Evolutionary conservation across 306 rosid species (phyloP), one percentile per base, ranked within the genome.

Genomic region (Castanospermum australe): DNA sequence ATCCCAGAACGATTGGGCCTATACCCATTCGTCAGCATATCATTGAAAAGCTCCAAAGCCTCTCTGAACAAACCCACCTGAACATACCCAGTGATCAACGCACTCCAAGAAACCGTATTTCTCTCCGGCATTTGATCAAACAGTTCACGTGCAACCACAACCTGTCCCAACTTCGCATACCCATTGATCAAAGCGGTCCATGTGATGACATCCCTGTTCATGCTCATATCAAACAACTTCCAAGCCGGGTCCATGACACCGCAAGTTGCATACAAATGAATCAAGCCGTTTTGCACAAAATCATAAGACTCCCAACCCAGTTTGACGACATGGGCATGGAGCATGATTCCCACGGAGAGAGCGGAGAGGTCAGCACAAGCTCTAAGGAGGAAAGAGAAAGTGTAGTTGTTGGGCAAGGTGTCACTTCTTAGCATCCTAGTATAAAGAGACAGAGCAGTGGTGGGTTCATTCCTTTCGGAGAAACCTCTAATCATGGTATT

Each of bases 101-200:
- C 75, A 66, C 88, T 87, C 90, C 90, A 87, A 20, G 86, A 87
- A 71, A 87, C 77, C 0, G 73, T n/a, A 60, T 87, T 84, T 83
- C 79, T 84, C n/a, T 56, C 80, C 8, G 87, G 81, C 86, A 87
- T 87, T 79, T 52, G 51, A 66, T 87, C 85, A 44, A 87, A 87
- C 60, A 87, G 32, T 3, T 82, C 73, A 12, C 86, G 77, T 45
- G 88, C 88, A 36, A 55, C 32, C 52, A 25, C 13, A 15, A 67
- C 76, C 38, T 71, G 76, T 2, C 86, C 79, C 10, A 73, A 55
- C 51, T 79, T 84, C 2, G 47, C 79, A 57, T 82, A 87, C 6
- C 90, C 90, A 67, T 84, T 87, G 6, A 87, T 48, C 54, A 87
- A 82, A 8, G 87, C 73, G 14, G 90, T 84, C 88, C 90, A 87